phyloP scores from a whole-genome alignment of 257 asterid genomes.

The Solanum paucissectum region DNA sequence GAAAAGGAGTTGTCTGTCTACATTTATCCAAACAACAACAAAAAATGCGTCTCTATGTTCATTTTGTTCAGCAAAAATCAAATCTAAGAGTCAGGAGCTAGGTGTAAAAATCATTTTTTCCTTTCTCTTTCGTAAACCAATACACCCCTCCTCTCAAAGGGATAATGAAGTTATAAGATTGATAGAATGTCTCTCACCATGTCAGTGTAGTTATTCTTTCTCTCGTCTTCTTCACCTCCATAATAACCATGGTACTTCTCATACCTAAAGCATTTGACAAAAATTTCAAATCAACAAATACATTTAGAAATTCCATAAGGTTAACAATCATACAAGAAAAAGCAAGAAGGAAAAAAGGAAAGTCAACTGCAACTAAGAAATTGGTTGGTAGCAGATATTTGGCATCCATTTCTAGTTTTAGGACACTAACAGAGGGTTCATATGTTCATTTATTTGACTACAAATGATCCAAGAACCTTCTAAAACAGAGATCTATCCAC shows the following conservation, averaged over 20 bases:
- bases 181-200: constrained; percentile 46
- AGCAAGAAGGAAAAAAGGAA: background rate
- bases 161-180: background rate
- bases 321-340: background rate
- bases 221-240: constrained; percentile 87
- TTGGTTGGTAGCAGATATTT: background rate
- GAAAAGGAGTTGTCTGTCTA: background rate
- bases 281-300: background rate
- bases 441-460: background rate
- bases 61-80: background rate
- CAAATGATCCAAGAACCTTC: background rate
- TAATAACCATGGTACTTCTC: constrained; percentile 90
- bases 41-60: background rate
- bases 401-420: background rate
- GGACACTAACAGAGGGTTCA: no score
- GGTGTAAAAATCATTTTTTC: background rate
- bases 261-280: constrained; percentile 42
- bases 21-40: background rate
- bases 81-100: background rate
- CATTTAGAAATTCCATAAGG: background rate
- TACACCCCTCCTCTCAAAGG: background rate
- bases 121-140: background rate
- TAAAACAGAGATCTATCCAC: background rate
- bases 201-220: constrained; percentile 84
- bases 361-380: background rate